Conservation (phyloP, 2,329 filamentous ascomycete species). For the Penicillium vulpinum region DNA sequence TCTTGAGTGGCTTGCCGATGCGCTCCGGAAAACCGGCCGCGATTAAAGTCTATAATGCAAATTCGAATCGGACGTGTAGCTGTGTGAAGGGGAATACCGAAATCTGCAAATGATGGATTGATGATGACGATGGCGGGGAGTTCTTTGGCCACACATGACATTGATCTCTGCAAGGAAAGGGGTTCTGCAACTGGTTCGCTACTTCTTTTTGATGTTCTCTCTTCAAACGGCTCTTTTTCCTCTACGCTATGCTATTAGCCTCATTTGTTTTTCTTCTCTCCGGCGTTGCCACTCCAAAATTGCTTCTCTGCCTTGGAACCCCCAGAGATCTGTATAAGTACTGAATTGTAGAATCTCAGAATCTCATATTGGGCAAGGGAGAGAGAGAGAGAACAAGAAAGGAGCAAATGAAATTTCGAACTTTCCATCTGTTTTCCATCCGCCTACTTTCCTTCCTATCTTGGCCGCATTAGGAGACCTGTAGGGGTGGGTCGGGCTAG, state of each 20-base stretch:
- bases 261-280: slow-evolving; percentile 37
- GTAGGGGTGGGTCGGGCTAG: neutral
- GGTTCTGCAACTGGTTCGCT: slow-evolving; percentile 32
- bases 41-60: slow-evolving; percentile 44
- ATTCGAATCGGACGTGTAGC: slow-evolving; percentile 28
- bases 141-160: slow-evolving; percentile 34
- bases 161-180: slow-evolving; percentile 21
- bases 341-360: slow-evolving; percentile 10
- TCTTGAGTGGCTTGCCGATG: slow-evolving; percentile 88
- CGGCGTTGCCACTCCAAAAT: slow-evolving; percentile 26
- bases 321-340: slow-evolving; percentile 12
- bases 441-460: slow-evolving; percentile 2
- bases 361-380: slow-evolving; percentile 8
- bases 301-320: slow-evolving; percentile 25
- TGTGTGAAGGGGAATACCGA: slow-evolving; percentile 30
- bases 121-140: slow-evolving; percentile 36
- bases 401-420: slow-evolving; percentile 7
- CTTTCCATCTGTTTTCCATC: slow-evolving; percentile 4
- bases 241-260: slow-evolving; percentile 46
- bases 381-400: neutral
- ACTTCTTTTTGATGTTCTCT: slow-evolving; percentile 27
- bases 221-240: slow-evolving; percentile 37
- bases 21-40: slow-evolving; percentile 69
- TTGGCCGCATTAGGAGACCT: neutral
- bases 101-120: slow-evolving; percentile 38